A percentile compares a stretch with the other conserved stretches of the same genome.
Conservation (phyloP, 2,329 filamentous ascomycete species). For the Colletotrichum orbiculare region DNA sequence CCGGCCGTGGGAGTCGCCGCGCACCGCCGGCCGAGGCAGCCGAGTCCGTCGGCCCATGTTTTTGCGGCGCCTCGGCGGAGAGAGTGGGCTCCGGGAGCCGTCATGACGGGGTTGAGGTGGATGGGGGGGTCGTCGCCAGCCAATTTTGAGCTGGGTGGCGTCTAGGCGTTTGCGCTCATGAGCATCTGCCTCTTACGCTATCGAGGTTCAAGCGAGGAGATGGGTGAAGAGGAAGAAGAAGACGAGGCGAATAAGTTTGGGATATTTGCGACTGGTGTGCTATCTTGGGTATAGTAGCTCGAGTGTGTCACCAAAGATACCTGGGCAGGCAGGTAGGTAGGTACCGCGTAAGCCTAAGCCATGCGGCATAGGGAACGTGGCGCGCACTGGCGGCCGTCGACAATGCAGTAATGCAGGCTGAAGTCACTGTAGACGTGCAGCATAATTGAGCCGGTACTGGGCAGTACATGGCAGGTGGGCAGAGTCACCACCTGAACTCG, state of each 20-base stretch:
- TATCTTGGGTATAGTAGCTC: too few relatives aligned
- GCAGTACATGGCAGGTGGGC: too few relatives aligned
- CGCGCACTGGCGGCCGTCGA: slow-evolving; percentile 20
- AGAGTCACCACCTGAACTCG: too few relatives aligned
- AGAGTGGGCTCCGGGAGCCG: slow-evolving; percentile 32
- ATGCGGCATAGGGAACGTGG: slow-evolving; percentile 27
- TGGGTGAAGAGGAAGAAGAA: background rate
- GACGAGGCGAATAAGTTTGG: background rate
- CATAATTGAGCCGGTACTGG: too few relatives aligned
- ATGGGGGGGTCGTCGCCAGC: slow-evolving; percentile 19
- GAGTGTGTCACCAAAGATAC: too few relatives aligned
- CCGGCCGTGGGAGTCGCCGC: slow-evolving; percentile 31
- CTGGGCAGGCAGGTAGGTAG: too few relatives aligned
- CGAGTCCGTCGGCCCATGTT: slow-evolving; percentile 30
- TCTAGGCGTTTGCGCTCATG: slow-evolving; percentile 35
- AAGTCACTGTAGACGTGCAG: too few relatives aligned
- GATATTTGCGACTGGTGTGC: background rate
- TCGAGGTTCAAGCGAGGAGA: background rate
- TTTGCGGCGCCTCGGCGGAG: slow-evolving; percentile 26
- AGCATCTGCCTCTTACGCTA: background rate
- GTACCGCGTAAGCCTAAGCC: slow-evolving; percentile 17
- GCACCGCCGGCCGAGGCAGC: slow-evolving; percentile 26
- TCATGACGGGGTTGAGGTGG: slow-evolving; percentile 27
- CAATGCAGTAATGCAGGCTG: slow-evolving; percentile 10
- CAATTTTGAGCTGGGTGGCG: slow-evolving; percentile 33